Base-by-base conservation (phyloP, 2,329 filamentous ascomycete species). In the Colletotrichum sp. region DNA sequence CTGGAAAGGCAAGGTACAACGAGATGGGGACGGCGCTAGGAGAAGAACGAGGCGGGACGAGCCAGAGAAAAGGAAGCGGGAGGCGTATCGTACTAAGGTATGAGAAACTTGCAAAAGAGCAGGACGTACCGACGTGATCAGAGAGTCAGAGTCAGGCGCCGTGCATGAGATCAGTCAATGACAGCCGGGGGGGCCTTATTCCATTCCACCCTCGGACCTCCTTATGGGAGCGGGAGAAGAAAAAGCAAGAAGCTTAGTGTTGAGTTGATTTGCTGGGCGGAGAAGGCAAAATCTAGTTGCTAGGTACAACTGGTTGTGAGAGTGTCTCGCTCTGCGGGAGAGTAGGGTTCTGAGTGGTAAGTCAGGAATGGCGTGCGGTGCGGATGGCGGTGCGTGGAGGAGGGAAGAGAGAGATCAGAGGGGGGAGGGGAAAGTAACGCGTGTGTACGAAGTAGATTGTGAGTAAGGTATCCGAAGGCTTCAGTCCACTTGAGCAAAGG, bases 201-300 rank as follows among this genome's bases (percentile, higher is more conserved):
- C 71, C 64, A 69, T 77, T 71, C 75, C 72, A 75, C 75, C 68
- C 75, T 71, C 72, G 72, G 75, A 75, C 72, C 72, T 69, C 57
- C 30, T 72, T 12, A 69, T 52, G 68, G 72, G 64, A 66, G 43
- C 28, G 69, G 48, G 59, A 39, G 43, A 52, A 52, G 55, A 48
- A 75, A 75, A 75, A 75, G 70, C 64, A 73, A 75, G 60, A 65
- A 73, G 63, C 72, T 66, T 52, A 52, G 43, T 52, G 43, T 52
- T 73, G 73, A 48, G 70, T 39, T 63, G 39, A 64, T 57, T 68
- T 66, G 43, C 67, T 65, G 55, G 73, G 70, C 59, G 73, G 70
- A 75, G 70, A 73, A 68, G 73, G 34, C 34, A 74, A 73, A 73
- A 26, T 75, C 64, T 73, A 75, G 73, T 75, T 75, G 73, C 73